Percentiles rank a stretch among this genome's conserved stretches.
These are phyloP conservation scores for Trichocladium antarcticum DNA, from an alignment of 495 filamentous ascomycete species.

Conservation along the genomic window DNA sequence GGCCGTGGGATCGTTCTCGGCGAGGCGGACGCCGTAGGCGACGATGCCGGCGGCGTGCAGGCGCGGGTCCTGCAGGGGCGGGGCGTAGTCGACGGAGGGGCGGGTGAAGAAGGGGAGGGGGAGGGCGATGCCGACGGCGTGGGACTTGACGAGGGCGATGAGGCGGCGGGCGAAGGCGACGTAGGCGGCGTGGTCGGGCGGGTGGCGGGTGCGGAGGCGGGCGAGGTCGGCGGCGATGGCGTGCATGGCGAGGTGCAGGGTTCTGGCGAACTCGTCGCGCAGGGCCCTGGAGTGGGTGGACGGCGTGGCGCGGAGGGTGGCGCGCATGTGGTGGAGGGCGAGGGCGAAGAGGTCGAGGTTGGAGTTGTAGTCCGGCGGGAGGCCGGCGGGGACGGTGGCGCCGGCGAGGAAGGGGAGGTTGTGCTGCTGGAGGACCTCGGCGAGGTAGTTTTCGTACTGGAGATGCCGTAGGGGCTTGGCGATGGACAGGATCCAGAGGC, in stretches of 20 bases:
- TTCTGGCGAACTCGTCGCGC: conserved; percentile 26
- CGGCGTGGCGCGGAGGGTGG: conserved; percentile 21
- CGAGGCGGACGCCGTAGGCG: conserved; percentile 38
- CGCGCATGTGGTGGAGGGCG: conserved; percentile 35
- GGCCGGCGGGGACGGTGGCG: conserved; percentile 18
- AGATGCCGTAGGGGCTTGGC: conserved; percentile 29
- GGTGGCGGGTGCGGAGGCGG: conserved; percentile 17
- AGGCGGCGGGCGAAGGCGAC: conserved; percentile 36
- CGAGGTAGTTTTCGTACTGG: conserved; percentile 35
- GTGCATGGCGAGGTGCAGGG: conserved; percentile 35
- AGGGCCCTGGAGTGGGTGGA: conserved; percentile 15
- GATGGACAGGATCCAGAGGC: conserved; percentile 32
- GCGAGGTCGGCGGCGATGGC: conserved; percentile 38
- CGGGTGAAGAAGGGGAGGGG: conserved; percentile 39
- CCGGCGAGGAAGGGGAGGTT: conserved; percentile 26
- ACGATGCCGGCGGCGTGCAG: conserved; percentile 40
- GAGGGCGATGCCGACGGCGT: conserved; percentile 34
- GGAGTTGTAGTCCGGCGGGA: conserved; percentile 31
- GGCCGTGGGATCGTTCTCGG: conserved; percentile 32
- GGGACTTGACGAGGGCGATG: conserved; percentile 37
- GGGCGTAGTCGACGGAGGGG: conserved; percentile 38
- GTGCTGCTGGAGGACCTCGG: conserved; percentile 26
- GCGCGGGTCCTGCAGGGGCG: conserved; percentile 37
- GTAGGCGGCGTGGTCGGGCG: conserved; percentile 29
- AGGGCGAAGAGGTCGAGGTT: conserved; percentile 31